Percentiles rank a stretch among this genome's conserved stretches.
These are phyloP conservation scores for Pisolithus marmoratus DNA, from an alignment of 768 basidiomycete genomes.

Conservation along the genomic window DNA sequence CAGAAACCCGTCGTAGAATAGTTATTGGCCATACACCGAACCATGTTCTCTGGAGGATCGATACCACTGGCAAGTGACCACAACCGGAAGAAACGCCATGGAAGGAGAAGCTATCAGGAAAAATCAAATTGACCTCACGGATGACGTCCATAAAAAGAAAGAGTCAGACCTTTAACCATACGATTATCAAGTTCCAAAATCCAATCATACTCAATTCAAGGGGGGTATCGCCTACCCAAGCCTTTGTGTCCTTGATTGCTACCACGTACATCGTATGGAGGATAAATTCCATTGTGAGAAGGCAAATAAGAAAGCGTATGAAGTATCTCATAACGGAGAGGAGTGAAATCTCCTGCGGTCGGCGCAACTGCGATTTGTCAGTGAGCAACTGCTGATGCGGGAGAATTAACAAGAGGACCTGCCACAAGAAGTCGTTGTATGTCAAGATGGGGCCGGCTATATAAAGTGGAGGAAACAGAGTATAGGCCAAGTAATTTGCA, in stretches of 20 bases:
- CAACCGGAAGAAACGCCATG: conserved; percentile 95
- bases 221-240: conserved; percentile 76
- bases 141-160: background rate
- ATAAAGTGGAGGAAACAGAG: conserved; percentile 90
- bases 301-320: conserved; percentile 60
- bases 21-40: conserved; percentile 97
- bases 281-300: conserved; percentile 85
- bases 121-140: background rate
- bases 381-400: background rate
- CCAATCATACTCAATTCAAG: conserved; percentile 87
- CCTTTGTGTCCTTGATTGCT: conserved; percentile 85
- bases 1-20: conserved; percentile 92
- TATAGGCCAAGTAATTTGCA: conserved; percentile 73
- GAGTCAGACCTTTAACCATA: conserved; percentile 85
- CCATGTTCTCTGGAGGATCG: conserved; percentile 97
- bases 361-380: conserved; percentile 44
- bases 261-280: conserved; percentile 96
- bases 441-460: conserved; percentile 95
- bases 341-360: conserved; percentile 42
- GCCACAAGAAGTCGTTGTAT: conserved; percentile 93
- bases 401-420: conserved; percentile 45
- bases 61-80: conserved; percentile 88
- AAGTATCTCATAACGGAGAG: conserved; percentile 49
- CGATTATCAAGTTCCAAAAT: conserved; percentile 93
- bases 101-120: conserved; percentile 67